A percentile compares a stretch with the other conserved stretches of the same genome.
phyloP scores from a whole-genome alignment of 2,329 filamentous ascomycete genomes.

The Ophiognomonia clavigignenti-juglandacearum region DNA sequence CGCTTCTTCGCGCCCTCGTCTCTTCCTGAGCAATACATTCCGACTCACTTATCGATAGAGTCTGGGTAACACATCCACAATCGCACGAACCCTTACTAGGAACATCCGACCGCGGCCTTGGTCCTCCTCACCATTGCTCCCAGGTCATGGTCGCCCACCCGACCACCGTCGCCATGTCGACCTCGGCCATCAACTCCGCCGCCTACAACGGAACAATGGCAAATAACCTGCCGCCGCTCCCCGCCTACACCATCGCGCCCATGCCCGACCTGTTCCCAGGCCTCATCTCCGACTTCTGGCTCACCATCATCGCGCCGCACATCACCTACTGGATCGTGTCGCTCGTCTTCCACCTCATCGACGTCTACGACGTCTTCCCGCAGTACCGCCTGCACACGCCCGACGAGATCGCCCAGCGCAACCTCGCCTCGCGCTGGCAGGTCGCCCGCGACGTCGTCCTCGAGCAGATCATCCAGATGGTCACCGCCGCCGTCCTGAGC shows the following conservation, averaged over 20 bases:
- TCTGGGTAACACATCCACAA: no score
- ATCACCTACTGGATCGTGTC: slow-evolving; percentile 86
- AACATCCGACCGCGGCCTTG: slow-evolving; percentile 1
- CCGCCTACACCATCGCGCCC: slow-evolving; percentile 68
- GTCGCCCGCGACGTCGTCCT: slow-evolving; percentile 87
- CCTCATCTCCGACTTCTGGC: slow-evolving; percentile 74
- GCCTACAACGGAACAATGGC: slow-evolving; percentile 45
- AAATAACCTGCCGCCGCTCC: slow-evolving; percentile 75
- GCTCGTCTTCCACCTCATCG: slow-evolving; percentile 80
- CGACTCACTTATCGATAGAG: no score
- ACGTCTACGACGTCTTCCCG: slow-evolving; percentile 78
- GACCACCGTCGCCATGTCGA: slow-evolving; percentile 33
- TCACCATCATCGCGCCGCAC: slow-evolving; percentile 72
- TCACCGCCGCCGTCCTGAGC: slow-evolving; percentile 62
- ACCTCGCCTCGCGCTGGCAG: slow-evolving; percentile 79
- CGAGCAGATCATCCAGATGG: slow-evolving; percentile 85
- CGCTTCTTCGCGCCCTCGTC: no score
- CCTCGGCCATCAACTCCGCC: slow-evolving; percentile 33
- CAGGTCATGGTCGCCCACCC: slow-evolving; percentile 36
- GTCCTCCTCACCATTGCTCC: not conserved
- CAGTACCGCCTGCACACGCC: slow-evolving; percentile 94
- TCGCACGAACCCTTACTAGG: no score
- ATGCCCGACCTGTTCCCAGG: slow-evolving; percentile 64
- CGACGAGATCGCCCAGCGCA: slow-evolving; percentile 81
- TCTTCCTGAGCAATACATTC: no score